These are phyloP conservation scores for Hericium erinaceus DNA, from an alignment of 768 basidiomycete species.

Conservation along the genomic window DNA sequence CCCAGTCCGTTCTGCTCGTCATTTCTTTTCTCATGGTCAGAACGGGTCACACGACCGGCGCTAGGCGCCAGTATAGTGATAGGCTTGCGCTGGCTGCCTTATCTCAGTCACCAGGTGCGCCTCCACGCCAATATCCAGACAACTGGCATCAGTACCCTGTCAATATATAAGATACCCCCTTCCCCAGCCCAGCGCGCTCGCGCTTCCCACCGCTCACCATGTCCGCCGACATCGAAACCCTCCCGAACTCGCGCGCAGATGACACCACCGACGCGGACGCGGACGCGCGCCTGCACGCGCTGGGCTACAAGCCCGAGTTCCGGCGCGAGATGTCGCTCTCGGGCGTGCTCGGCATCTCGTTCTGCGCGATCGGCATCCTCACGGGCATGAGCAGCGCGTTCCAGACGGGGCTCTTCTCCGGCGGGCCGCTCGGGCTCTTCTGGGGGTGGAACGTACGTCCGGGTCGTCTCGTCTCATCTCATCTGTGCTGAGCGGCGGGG, in stretches of 20 bases:
- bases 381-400: conserved; percentile 55
- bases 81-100: too few species aligned
- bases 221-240: background rate
- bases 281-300: conserved; percentile 37
- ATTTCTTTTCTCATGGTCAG: too few species aligned
- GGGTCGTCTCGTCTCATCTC: background rate
- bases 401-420: conserved; percentile 49
- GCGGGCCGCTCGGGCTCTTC: conserved; percentile 48
- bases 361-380: conserved; percentile 51
- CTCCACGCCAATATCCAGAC: too few species aligned
- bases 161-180: too few species aligned
- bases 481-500: conserved; percentile 7
- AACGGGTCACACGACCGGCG: too few species aligned
- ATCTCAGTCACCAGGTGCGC: too few species aligned
- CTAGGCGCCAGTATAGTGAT: too few species aligned
- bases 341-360: conserved; percentile 50
- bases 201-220: too few species aligned
- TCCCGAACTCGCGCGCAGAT: background rate
- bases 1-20: too few species aligned
- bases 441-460: conserved; percentile 53
- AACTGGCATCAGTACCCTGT: too few species aligned
- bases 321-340: conserved; percentile 44
- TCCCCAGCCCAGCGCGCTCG: too few species aligned
- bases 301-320: conserved; percentile 49
- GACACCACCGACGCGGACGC: background rate